Conservation (phyloP, 192 early-diverging fungal species). For the Coemansia reversa region DNA sequence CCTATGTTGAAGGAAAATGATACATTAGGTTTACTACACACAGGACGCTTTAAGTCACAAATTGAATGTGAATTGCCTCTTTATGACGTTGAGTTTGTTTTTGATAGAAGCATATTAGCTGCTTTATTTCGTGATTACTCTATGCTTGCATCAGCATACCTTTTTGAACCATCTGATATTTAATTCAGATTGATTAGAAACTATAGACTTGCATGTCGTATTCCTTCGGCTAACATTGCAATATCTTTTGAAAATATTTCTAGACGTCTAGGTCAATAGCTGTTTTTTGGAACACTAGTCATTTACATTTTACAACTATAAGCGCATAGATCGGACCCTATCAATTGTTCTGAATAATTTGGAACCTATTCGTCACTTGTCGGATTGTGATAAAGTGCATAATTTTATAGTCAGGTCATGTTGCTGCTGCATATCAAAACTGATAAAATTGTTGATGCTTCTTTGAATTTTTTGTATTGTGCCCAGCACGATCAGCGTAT, state of each 20-base stretch:
- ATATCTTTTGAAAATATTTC: constrained; percentile 71
- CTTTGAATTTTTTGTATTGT: constrained; percentile 62
- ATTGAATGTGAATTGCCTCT: constrained; percentile 69
- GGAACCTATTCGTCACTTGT: constrained; percentile 74
- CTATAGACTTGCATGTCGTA: constrained; percentile 76
- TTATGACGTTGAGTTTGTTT: constrained; percentile 70
- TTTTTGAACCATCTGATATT: constrained; percentile 88
- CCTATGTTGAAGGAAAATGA: constrained; percentile 68
- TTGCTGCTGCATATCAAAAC: constrained; percentile 84
- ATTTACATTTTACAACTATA: constrained; percentile 88
- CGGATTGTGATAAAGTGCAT: constrained; percentile 70
- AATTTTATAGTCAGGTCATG: constrained; percentile 86
- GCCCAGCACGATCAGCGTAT: constrained; percentile 55
- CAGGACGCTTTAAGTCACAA: constrained; percentile 76
- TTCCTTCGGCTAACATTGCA: constrained; percentile 77
- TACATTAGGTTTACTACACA: constrained; percentile 69
- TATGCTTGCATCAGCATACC: constrained; percentile 82
- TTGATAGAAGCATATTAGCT: constrained; percentile 67
- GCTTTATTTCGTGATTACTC: constrained; percentile 88
- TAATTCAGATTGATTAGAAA: constrained; percentile 66
- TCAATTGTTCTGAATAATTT: constrained; percentile 68
- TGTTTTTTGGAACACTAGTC: constrained; percentile 78
- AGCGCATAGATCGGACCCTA: constrained; percentile 58
- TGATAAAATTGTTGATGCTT: constrained; percentile 62
- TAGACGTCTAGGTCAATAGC: constrained; percentile 68